Evolutionary conservation across 2,329 filamentous ascomycete species (phyloP).

Genomic region (Claviceps lovelessii): DNA sequence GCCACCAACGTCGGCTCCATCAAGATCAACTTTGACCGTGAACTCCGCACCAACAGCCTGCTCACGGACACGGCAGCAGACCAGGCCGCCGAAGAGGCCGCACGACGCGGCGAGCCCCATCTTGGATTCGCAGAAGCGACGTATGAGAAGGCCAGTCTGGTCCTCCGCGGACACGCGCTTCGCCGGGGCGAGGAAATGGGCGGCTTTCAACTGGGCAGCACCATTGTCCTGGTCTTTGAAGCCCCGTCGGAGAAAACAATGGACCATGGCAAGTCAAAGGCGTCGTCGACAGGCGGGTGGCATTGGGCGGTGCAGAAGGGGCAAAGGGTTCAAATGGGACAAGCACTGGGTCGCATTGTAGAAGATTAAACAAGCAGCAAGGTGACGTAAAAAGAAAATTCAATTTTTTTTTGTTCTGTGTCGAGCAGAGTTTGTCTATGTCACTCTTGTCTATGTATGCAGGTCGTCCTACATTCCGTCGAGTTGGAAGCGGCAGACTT

Average conservation of each 20-base stretch:
- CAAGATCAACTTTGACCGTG: conserved; percentile 89
- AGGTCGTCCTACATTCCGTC: no score
- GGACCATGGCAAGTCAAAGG: conserved; percentile 29
- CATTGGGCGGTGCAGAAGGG: neutral
- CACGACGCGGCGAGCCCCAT: conserved; percentile 63
- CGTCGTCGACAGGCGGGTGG: conserved; percentile 37
- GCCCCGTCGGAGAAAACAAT: conserved; percentile 52
- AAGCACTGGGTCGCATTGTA: conserved; percentile 65
- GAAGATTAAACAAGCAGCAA: conserved; percentile 24
- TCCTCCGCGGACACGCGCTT: conserved; percentile 72
- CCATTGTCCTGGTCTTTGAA: conserved; percentile 91
- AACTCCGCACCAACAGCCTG: conserved; percentile 83
- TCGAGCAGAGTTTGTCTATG: no score
- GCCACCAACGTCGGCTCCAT: conserved; percentile 97
- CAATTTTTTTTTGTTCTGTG: no score
- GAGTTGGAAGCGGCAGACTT: no score
- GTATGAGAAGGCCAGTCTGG: conserved; percentile 61
- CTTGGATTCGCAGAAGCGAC: conserved; percentile 87
- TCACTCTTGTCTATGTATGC: no score
- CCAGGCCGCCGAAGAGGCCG: conserved; percentile 66
- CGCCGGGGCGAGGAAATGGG: conserved; percentile 92
- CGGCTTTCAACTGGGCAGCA: conserved; percentile 89
- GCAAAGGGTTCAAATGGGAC: conserved; percentile 47
- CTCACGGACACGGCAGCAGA: conserved; percentile 88
- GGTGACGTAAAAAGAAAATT: no score